Evolutionary conservation across 805 yeast genomes (phyloP).

Genomic region (Starmerella potacharoeniae): DNA sequence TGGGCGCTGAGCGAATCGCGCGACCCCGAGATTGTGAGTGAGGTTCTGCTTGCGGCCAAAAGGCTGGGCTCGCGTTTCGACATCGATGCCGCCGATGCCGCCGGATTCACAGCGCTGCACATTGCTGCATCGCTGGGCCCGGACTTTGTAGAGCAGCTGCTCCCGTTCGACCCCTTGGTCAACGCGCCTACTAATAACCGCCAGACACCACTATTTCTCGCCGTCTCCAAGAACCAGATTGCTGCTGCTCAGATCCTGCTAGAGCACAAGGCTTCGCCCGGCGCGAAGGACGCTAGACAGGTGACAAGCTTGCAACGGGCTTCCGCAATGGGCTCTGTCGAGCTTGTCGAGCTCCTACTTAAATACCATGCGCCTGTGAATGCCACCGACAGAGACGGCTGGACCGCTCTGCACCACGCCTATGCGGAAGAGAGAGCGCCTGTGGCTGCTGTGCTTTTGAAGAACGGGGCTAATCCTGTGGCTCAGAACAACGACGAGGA

Average conservation of each 20-base stretch:
- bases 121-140: conserved; percentile 71
- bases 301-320: conserved; percentile 73
- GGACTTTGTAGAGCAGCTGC: conserved; percentile 39
- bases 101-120: conserved; percentile 86
- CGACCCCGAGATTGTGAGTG: conserved; percentile 40
- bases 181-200: conserved; percentile 50
- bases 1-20: conserved; percentile 69
- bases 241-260: conserved; percentile 46
- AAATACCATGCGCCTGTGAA: conserved; percentile 53
- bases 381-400: conserved; percentile 53
- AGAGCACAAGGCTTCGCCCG: conserved; percentile 47
- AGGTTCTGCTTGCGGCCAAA: conserved; percentile 33
- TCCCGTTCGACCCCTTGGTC: conserved; percentile 39
- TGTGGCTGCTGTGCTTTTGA: conserved; percentile 49
- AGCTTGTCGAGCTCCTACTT: conserved; percentile 44
- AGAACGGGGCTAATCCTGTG: conserved; percentile 53
- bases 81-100: conserved; percentile 58
- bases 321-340: conserved; percentile 58
- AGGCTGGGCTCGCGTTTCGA: conserved; percentile 33
- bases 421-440: conserved; percentile 83
- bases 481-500: conserved; percentile 41
- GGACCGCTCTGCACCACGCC: conserved; percentile 86
- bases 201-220: conserved; percentile 62
- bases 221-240: conserved; percentile 56
- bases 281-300: conserved; percentile 55